Base-by-base conservation (phyloP, 129 eudicot genomes). In the Flaveria linearis region DNA sequence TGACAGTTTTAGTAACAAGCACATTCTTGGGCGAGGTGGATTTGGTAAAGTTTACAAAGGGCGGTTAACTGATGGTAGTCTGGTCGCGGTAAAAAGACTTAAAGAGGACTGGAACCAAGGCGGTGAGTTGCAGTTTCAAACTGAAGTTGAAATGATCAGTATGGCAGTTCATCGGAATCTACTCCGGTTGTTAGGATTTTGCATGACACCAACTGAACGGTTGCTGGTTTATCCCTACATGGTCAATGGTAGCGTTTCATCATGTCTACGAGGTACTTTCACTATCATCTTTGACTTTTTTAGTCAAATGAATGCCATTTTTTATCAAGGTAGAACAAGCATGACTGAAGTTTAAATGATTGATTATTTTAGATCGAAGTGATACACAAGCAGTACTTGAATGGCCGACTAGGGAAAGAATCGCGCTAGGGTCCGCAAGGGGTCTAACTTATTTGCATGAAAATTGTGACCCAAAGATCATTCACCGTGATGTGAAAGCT, bases 391-490 rank as follows among this genome's bases (percentile, higher is more conserved):
- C 87, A 18, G 90, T 91, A 7, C 96, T 93, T 46, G 87, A 84
- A 82, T 93, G 98, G 98, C 72, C 88, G 43, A 84, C 52, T 51
- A 88, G 98, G 75, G 80, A 86, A 82, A 80, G 79, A 22, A 87
- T 90, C 2, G 98, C 98, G 1, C 30, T 93, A 49, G 98, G 96
- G 12, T 66, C 98, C 43, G 96, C 98, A 7, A 75, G 87, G 83
- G 98, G 95, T 13, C 90, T 93, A 69, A 88, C 96, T 64, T 93
- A 93, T 84, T 66, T 93, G 85, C 98, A 93, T 77, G 96, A 93
- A 80, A 88, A 89, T 69, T 86, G 98, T 47, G 83, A 86, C 71
- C 94, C 98, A 2, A 92, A 89, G 84, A 92, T 92, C 58, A 92
- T 92, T 62, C 98, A 92, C 67, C 88, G 94, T 45, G 98, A 92